Percentiles rank a stretch among this genome's conserved stretches.
Evolutionary conservation across 106 monocot species (phyloP).

Genomic region (Apostasia shenzhenica): DNA sequence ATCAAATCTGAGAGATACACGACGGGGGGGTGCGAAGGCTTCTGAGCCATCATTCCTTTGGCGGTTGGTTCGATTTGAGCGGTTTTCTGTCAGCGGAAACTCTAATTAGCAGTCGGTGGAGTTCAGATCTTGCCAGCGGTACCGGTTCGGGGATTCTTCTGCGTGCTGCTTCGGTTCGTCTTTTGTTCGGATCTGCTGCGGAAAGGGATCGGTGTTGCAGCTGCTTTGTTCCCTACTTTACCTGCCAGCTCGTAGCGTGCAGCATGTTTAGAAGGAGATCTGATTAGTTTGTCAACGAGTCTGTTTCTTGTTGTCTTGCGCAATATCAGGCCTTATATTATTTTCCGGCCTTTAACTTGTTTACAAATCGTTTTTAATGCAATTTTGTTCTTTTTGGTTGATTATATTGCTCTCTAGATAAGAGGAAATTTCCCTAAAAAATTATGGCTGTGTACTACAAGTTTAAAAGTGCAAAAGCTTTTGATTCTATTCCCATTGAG

Average conservation of each 20-base stretch:
- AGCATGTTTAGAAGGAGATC: neutral
- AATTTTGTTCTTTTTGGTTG: slow-evolving; percentile 5
- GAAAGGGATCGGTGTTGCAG: neutral
- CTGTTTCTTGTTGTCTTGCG: slow-evolving; percentile 4
- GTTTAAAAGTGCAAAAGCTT: slow-evolving; percentile 98
- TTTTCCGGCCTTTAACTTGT: slow-evolving; percentile 1
- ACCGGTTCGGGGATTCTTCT: slow-evolving; percentile 1
- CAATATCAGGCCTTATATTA: slow-evolving; percentile 5
- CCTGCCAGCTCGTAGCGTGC: neutral
- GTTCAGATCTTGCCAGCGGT: neutral
- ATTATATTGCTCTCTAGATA: slow-evolving; percentile 1
- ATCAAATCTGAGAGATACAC: neutral
- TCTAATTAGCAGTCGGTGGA: too few species aligned
- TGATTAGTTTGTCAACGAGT: neutral
- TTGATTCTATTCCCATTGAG: slow-evolving; percentile 81
- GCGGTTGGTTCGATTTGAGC: neutral
- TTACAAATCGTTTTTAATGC: slow-evolving; percentile 6
- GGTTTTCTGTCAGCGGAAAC: neutral
- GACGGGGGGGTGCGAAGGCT: neutral
- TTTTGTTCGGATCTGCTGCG: neutral
- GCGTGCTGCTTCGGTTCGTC: neutral
- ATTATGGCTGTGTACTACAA: slow-evolving; percentile 96
- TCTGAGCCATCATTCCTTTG: neutral
- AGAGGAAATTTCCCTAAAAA: slow-evolving; percentile 6
- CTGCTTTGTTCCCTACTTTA: neutral